Base-by-base conservation (phyloP, 768 basidiomycete genomes). In the Pulveroboletus sp. region DNA sequence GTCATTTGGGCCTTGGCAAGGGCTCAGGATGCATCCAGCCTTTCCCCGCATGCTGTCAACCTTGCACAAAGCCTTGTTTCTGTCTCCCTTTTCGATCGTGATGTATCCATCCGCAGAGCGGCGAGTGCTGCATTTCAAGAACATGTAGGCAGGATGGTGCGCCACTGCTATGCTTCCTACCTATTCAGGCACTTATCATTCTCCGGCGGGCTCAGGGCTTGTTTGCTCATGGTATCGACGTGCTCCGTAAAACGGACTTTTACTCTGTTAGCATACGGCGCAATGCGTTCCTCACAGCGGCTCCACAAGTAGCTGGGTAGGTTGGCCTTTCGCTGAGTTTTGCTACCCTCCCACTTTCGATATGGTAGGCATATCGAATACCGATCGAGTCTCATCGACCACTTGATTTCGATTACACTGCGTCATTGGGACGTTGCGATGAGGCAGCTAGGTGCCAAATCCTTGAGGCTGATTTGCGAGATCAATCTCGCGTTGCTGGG, bases 51-150 rank as follows among this genome's bases (percentile, higher is more conserved):
- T 64, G 80, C 88, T 6, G 66, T 71, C 4, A 70, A 73, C 40
- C 77, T 98, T 18, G 88, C 94, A 6, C 79, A 74, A 39, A 71
- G 73, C 30, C 77, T 98, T 51, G 81, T 84, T n/a, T 79, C 81
- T 21, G 87, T 91, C 24, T 82, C 95, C 1, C 71, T 92, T 28
- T 94, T 83, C 64, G 96, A 99, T 72, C 81, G 96, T 30, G 96
- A 99, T 68, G 83, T 97, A 27, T 90, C 92, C 54, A 93, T 99
- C 48, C 80, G 96, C 24, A 74, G 96, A 57, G 95, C 96, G 13
- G 94, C 94, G 11, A 98, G 95, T 67, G 96, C 96, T 15, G 91
- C 94, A 11, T 98, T 91, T 65, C 96, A 99, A 69, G 96, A 99
- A 71, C 86, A 87, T 61, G 96, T 97, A 35, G 96, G 96, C 11